Evolutionary conservation across 1,139 yeast species (phyloP).

Genomic region (Saccharomycopsis hybrid): DNA sequence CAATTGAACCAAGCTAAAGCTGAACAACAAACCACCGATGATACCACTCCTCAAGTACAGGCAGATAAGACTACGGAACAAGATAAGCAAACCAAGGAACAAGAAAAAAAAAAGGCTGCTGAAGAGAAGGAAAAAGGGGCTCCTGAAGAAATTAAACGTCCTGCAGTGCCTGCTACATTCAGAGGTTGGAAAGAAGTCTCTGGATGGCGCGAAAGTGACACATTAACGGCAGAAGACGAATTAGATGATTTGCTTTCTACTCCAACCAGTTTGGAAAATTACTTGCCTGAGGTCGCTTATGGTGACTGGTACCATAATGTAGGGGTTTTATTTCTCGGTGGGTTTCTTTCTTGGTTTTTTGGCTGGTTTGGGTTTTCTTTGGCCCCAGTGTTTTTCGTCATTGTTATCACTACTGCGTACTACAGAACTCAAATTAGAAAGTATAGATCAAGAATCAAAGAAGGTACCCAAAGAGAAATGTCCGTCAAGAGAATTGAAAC

Average conservation of each 20-base stretch:
- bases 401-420: conserved; percentile 52
- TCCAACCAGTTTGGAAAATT: conserved; percentile 64
- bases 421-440: conserved; percentile 82
- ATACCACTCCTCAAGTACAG: no score
- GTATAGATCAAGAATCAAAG: conserved; percentile 67
- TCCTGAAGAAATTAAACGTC: conserved; percentile 38
- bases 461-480: conserved; percentile 78
- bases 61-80: no score
- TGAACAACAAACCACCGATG: no score
- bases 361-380: conserved; percentile 75
- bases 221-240: conserved; percentile 62
- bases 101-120: neutral
- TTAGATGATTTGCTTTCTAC: conserved; percentile 57
- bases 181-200: conserved; percentile 96
- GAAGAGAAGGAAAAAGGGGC: neutral
- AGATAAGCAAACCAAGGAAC: neutral
- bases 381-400: conserved; percentile 73
- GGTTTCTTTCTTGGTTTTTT: conserved; percentile 64
- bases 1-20: no score
- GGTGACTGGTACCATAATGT: conserved; percentile 97
- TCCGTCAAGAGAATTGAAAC: conserved; percentile 74
- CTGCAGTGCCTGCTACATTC: conserved; percentile 55
- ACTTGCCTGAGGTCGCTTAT: conserved; percentile 63
- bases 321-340: conserved; percentile 59
- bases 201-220: conserved; percentile 69